A percentile compares a stretch with the other conserved stretches of the same genome.
These are phyloP conservation scores for Hydnomerulius pinastri DNA, from an alignment of 768 basidiomycete genomes.

Conservation along the genomic window DNA sequence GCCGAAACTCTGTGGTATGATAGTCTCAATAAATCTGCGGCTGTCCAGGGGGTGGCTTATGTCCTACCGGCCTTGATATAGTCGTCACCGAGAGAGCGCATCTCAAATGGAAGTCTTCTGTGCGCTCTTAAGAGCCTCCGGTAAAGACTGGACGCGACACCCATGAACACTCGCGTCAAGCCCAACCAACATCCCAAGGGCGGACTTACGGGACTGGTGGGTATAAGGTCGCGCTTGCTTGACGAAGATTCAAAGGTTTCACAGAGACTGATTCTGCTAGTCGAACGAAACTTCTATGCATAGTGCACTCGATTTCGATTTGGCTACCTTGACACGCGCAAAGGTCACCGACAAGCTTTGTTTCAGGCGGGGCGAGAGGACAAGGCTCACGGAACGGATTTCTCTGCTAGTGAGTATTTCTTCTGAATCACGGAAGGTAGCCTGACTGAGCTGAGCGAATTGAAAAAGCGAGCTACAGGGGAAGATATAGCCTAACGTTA, in stretches of 20 bases:
- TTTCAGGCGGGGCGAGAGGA: too few relatives aligned
- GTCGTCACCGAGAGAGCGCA: constrained; percentile 82
- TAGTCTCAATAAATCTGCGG: constrained; percentile 6
- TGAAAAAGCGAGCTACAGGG: too few relatives aligned
- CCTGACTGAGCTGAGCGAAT: too few relatives aligned
- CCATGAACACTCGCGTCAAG: background rate
- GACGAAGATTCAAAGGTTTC: constrained; percentile 58
- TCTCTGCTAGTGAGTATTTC: too few relatives aligned
- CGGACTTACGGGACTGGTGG: constrained; percentile 79
- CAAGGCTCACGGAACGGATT: too few relatives aligned
- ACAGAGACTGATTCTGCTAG: constrained; percentile 47
- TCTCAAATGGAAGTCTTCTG: constrained; percentile 66
- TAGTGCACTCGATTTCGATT: too few relatives aligned
- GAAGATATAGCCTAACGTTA: too few relatives aligned
- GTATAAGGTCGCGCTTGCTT: constrained; percentile 67
- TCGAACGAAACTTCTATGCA: constrained; percentile 23
- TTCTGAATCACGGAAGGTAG: too few relatives aligned
- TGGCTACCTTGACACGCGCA: too few relatives aligned
- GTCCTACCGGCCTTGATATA: constrained; percentile 77
- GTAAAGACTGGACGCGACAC: constrained; percentile 58
- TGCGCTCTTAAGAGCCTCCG: constrained; percentile 82
- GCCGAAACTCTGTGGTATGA: constrained; percentile 72
- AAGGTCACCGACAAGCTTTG: too few relatives aligned
- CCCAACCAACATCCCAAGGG: background rate
- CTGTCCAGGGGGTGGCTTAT: background rate